These are phyloP conservation scores for Penicillium paradoxum DNA, from an alignment of 495 filamentous ascomycete species.

Conservation along the genomic window DNA sequence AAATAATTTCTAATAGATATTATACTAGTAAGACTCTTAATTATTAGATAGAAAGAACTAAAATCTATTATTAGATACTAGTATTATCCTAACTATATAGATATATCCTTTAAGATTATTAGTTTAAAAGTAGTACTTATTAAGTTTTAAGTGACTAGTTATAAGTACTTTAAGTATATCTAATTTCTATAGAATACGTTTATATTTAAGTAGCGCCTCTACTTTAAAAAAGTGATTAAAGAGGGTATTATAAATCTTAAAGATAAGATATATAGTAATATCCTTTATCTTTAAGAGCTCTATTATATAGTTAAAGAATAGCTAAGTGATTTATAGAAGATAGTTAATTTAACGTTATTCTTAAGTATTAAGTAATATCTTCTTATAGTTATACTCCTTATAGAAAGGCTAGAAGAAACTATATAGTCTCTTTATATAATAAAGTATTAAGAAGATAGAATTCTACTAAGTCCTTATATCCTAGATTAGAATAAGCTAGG, in stretches of 20 bases:
- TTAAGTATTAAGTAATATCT: constrained; percentile 3
- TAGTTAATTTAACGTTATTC: background rate
- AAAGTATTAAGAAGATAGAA: constrained; percentile 3
- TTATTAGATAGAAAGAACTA: constrained; percentile 10
- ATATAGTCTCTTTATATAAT: background rate
- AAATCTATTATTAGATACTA: background rate
- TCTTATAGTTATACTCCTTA: constrained; percentile 1
- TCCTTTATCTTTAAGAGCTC: background rate
- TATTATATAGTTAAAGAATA: constrained; percentile 3
- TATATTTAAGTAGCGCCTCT: background rate
- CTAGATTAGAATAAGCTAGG: background rate
- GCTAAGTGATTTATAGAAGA: background rate
- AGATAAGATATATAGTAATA: background rate
- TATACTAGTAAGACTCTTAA: background rate
- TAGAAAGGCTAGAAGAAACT: background rate
- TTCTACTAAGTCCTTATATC: background rate
- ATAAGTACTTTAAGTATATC: background rate
- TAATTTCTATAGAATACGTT: background rate
- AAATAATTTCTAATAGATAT: background rate
- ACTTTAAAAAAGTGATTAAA: constrained; percentile 1
- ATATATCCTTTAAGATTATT: constrained; percentile 5
- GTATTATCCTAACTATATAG: constrained; percentile 8
- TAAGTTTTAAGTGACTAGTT: background rate
- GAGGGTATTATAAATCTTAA: constrained; percentile 4
- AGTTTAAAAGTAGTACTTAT: constrained; percentile 8